These are phyloP conservation scores for Colletotrichum magnum DNA, from an alignment of 2,329 filamentous ascomycete species.

Conservation along the genomic window DNA sequence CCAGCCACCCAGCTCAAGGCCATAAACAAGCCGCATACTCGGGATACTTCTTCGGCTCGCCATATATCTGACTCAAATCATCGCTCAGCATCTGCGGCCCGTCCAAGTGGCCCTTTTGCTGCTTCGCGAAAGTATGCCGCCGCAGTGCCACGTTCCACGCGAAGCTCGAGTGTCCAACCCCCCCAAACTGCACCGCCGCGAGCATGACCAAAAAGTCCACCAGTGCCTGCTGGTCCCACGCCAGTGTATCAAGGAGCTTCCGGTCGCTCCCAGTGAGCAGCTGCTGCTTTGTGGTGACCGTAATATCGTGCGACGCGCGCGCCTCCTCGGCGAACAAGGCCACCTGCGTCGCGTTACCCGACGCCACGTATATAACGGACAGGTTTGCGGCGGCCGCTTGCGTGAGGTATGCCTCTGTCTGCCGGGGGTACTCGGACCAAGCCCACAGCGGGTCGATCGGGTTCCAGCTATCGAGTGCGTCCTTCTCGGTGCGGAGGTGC, in stretches of 20 bases:
- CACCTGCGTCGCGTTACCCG: constrained; percentile 47
- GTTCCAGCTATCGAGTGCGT: constrained; percentile 47
- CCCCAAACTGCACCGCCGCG: constrained; percentile 50
- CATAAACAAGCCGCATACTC: constrained; percentile 30
- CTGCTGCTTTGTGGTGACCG: constrained; percentile 49
- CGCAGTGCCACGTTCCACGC: constrained; percentile 51
- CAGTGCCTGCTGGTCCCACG: constrained; percentile 51
- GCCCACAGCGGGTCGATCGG: constrained; percentile 46
- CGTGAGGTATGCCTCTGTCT: constrained; percentile 47
- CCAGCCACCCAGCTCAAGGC: constrained; percentile 2
- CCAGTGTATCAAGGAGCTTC: constrained; percentile 42
- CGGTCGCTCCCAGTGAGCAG: constrained; percentile 42
- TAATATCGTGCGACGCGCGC: constrained; percentile 36
- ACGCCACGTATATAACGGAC: constrained; percentile 47
- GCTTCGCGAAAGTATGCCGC: constrained; percentile 42
- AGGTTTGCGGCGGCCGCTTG: constrained; percentile 45
- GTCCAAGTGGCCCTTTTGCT: neutral
- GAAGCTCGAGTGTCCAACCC: constrained; percentile 50
- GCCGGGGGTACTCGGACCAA: constrained; percentile 48
- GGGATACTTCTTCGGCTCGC: constrained; percentile 17
- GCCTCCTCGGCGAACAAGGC: constrained; percentile 22
- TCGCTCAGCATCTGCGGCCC: constrained; percentile 21
- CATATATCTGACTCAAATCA: constrained; percentile 19
- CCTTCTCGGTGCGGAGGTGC: constrained; percentile 48
- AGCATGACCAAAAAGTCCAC: constrained; percentile 52